phyloP scores from a whole-genome alignment of 2,329 filamentous ascomycete species.

The Botrytis hyacinthi region DNA sequence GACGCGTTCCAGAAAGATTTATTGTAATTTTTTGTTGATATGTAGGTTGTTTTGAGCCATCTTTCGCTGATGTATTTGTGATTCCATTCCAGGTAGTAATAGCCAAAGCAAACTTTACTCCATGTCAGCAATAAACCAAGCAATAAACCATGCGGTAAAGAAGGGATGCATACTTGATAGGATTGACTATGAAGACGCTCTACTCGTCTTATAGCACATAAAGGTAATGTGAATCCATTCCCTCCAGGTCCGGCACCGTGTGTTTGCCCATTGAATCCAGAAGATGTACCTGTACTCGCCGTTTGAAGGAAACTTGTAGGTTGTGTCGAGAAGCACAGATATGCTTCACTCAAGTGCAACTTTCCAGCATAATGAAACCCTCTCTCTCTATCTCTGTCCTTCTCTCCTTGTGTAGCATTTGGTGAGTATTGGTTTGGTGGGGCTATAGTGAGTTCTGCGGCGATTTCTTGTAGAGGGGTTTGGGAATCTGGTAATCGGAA shows the following conservation, averaged over 20 bases:
- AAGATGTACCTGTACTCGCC: conserved; percentile 75
- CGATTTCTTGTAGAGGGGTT: conserved; percentile 93
- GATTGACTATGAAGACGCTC: conserved; percentile 91
- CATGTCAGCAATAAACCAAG: conserved; percentile 32
- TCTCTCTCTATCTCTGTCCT: conserved; percentile 60
- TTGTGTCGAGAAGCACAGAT: conserved; percentile 94
- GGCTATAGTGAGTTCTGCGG: conserved; percentile 87
- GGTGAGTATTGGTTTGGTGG: conserved; percentile 48
- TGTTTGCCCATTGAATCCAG: conserved; percentile 86
- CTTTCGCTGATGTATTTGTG: conserved; percentile 46
- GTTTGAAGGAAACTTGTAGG: conserved; percentile 81
- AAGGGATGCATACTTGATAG: conserved; percentile 56
- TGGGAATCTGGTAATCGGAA: conserved; percentile 93
- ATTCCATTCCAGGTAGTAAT: conserved; percentile 93
- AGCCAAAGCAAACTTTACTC: conserved; percentile 73
- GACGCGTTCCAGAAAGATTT: conserved; percentile 83
- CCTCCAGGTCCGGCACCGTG: conserved; percentile 89
- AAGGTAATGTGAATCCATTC: conserved; percentile 91
- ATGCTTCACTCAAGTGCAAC: conserved; percentile 90
- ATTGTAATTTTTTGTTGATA: conserved; percentile 84
- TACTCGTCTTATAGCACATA: conserved; percentile 87
- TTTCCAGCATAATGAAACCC: conserved; percentile 90
- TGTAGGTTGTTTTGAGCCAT: conserved; percentile 45
- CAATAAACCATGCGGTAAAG: conserved; percentile 10
- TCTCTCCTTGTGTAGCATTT: conserved; percentile 68